Evolutionary conservation across 78 protist species (phyloP), one percentile per base, ranked within the genome.

Genomic region (Polysphondylium violaceum): DNA sequence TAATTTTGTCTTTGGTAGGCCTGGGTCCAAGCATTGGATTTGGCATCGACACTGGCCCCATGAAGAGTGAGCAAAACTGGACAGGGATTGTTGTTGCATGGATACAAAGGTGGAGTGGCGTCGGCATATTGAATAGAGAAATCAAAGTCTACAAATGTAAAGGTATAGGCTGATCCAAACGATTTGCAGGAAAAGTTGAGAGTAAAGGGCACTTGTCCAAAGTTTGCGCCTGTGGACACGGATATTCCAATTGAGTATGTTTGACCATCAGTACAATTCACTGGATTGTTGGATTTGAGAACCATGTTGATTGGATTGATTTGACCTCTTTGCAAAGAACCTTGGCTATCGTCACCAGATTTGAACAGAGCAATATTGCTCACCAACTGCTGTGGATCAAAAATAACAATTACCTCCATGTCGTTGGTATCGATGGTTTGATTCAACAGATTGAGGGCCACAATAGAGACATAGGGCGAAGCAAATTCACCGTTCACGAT

Each of bases 31-130:
- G 81, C 61, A 6, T 12, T 8, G 1, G 93, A 58, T 12, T 58
- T 73, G 9, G 93, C 93, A 17, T 73, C 85, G 2, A 87, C 93
- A 56, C 79, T 76, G 16, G 93, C 93, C 43, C 93, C 93, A 47
- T 87, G 93, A 12, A 87, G 33, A 29, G 93, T 74, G 11, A 87
- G 44, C n/a, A 87, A 38, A 8, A 87, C 65, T 23, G 83, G 77
- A 16, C 89, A 81, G 2, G 12, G 25, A 38, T 14, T 29, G 2
- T 17, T 58, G 3, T 16, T 2, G 36, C 77, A 43, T 11, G 35
- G 27, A 19, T 53, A 21, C 21, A 74, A 9, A 9, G 93, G 93
- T 43, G 93, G 93, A 31, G 65, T 68, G 17, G 93, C 83, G 17
- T 35, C 81, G 0, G 93, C 81, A 43, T 73, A 87, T 56, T 87